Evolutionary conservation across 768 basidiomycete species (phyloP), one percentile per base, ranked within the genome.

Genomic region (Phaeotremella skinneri): DNA sequence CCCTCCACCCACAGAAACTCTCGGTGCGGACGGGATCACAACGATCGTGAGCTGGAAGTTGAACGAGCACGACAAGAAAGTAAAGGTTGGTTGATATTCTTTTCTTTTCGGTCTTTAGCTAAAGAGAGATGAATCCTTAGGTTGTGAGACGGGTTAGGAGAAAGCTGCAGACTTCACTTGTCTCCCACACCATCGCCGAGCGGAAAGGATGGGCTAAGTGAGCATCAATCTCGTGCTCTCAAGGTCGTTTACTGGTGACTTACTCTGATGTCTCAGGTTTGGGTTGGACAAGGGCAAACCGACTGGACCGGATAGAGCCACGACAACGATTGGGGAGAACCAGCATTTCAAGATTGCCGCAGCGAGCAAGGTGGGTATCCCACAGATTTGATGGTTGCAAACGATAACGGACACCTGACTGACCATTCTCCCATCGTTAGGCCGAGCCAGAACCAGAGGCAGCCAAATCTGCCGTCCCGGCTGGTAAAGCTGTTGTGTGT

Each of bases 141-240:
- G 85, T 91, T 58, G 96, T 89, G 17, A 85, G 90, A 60, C 85
- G 85, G 67, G 91, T 87, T 73, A 88, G 87, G 78, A 85, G 92
- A 27, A 87, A 85, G 1, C 82, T 96, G 14, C 89, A 92, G 73
- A 93, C 91, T 75, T 86, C 89, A 7, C 82, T 91, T 34, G 96
- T 98, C n/a, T 89, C 92, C 61, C 93, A 94, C 74, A 82, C 84
- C 23, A 91, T 97, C 11, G 96, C 96, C 0, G 91, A 94, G 75
- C 85, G 94, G 49, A 88, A 93, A 78, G 86, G 85, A 64, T 96
- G 91, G 91, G 72, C 85, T 21, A 98, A 76, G 76, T 72, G 55
- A 60, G 72, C 66, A 27, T 1, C 3, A 7, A 30, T n/a, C 25
- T 27, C 56, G 49, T 64, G 31, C 52, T 39, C 37, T 48, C 9